Conservation (phyloP, 1,139 yeast genomes). For the Yamadazyma trypodendri region DNA sequence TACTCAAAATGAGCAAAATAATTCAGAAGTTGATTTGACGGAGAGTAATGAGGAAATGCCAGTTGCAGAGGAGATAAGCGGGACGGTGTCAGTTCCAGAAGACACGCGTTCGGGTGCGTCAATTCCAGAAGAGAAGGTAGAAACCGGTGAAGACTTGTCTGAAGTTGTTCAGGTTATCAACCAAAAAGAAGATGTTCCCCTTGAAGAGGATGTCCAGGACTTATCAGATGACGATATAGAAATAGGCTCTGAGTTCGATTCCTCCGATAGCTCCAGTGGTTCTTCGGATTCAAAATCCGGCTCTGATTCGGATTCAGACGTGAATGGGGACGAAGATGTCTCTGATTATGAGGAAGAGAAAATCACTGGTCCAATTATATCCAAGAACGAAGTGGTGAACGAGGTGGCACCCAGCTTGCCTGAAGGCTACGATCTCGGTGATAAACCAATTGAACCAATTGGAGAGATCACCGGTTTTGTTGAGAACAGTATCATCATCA, state of each 20-base stretch:
- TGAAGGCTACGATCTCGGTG: conserved; percentile 57
- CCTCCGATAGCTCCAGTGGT: conserved; percentile 22
- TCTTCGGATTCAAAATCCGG: conserved; percentile 21
- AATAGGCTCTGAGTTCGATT: conserved; percentile 17
- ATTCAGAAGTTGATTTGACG: too few relatives aligned
- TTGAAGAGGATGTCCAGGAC: conserved; percentile 9
- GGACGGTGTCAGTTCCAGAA: too few relatives aligned
- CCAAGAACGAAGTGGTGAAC: conserved; percentile 73
- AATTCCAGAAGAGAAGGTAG: too few relatives aligned
- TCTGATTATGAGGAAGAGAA: conserved; percentile 44
- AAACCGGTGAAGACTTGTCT: background rate
- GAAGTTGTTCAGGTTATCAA: background rate
- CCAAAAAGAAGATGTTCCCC: background rate
- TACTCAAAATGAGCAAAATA: too few relatives aligned
- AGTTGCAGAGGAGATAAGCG: too few relatives aligned
- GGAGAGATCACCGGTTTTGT: conserved; percentile 74
- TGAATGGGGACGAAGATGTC: conserved; percentile 18
- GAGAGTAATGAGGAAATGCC: too few relatives aligned
- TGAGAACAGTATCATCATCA: conserved; percentile 69
- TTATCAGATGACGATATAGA: conserved; percentile 32
- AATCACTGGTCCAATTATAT: conserved; percentile 57
- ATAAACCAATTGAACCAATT: conserved; percentile 67
- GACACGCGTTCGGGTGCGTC: too few relatives aligned
- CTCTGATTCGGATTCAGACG: conserved; percentile 19
- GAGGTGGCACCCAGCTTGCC: conserved; percentile 72